A percentile compares a stretch with the other conserved stretches of the same genome.
Evolutionary conservation across 179 eudicot species (phyloP).

Genomic region (Camellia oleifera): DNA sequence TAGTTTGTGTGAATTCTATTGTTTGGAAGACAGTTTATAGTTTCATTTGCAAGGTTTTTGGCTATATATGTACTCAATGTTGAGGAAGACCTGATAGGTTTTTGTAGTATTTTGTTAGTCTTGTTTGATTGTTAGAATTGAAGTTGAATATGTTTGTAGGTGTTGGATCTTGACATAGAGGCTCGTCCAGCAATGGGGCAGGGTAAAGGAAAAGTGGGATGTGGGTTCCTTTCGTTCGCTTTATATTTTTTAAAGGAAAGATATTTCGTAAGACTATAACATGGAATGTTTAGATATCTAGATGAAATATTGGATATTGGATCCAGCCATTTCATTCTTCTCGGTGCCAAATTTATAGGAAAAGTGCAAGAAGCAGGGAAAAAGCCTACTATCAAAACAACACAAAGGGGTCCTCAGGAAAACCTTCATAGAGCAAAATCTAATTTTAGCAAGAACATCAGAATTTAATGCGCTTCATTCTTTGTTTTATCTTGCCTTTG

Average conservation of each 20-base stretch:
- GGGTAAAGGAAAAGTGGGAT: no score
- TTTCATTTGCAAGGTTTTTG: neutral
- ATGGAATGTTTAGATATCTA: neutral
- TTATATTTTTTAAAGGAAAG: no score
- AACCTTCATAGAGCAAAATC: neutral
- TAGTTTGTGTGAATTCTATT: neutral
- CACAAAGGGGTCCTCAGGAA: neutral
- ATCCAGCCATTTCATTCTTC: neutral
- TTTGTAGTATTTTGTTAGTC: neutral
- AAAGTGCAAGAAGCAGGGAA: neutral
- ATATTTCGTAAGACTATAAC: no score
- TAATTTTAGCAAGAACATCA: neutral
- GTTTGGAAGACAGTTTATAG: neutral
- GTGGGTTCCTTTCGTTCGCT: no score
- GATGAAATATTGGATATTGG: neutral
- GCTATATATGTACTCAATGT: neutral
- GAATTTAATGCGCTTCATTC: neutral
- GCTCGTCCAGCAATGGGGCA: no score
- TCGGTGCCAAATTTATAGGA: neutral
- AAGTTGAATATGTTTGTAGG: neutral
- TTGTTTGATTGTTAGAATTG: neutral
- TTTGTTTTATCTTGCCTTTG: neutral
- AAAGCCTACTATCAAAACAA: neutral
- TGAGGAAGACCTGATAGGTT: neutral
- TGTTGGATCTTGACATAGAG: neutral